phyloP scores from a whole-genome alignment of 2,329 filamentous ascomycete genomes.

The Claviceps lovelessii region DNA sequence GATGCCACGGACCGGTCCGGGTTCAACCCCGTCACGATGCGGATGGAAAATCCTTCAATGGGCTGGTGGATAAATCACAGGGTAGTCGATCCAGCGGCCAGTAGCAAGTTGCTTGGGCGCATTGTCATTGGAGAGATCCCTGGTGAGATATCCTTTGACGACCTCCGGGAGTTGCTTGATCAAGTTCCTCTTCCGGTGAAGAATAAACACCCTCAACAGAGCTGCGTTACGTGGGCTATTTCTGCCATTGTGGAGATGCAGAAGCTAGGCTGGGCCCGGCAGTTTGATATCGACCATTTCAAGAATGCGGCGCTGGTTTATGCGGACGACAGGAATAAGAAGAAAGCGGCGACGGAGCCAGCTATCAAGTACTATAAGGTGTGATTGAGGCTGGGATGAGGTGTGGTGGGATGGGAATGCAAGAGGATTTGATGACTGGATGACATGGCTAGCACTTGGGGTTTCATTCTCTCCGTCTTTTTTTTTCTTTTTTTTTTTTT shows the following conservation, averaged over 20 bases:
- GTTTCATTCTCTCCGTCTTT: no score
- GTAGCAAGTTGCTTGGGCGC: slow-evolving; percentile 14
- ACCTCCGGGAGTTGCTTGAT: slow-evolving; percentile 12
- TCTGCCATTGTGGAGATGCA: slow-evolving; percentile 15
- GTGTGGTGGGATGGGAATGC: no score
- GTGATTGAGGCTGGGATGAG: not conserved
- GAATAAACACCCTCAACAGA: slow-evolving; percentile 20
- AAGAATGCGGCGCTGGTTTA: slow-evolving; percentile 15
- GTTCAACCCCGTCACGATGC: slow-evolving; percentile 17
- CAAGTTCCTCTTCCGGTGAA: slow-evolving; percentile 15
- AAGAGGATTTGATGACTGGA: no score
- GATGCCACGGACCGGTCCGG: slow-evolving; percentile 18
- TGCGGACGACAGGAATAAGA: slow-evolving; percentile 13
- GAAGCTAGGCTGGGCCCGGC: slow-evolving; percentile 10
- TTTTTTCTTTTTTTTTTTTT: not conserved
- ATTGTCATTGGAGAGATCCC: slow-evolving; percentile 15
- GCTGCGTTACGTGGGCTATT: slow-evolving; percentile 20
- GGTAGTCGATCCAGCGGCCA: slow-evolving; percentile 8
- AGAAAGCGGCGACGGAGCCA: not conserved
- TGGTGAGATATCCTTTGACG: slow-evolving; percentile 5
- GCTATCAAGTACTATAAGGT: not conserved
- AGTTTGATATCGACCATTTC: slow-evolving; percentile 13
- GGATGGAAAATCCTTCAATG: slow-evolving; percentile 19
- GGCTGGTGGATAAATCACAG: slow-evolving; percentile 16
- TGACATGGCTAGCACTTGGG: no score